A percentile compares a stretch with the other conserved stretches of the same genome.
Evolutionary conservation across 164 flowering plant genomes (phyloP).

Genomic region (Taxillus chinensis): DNA sequence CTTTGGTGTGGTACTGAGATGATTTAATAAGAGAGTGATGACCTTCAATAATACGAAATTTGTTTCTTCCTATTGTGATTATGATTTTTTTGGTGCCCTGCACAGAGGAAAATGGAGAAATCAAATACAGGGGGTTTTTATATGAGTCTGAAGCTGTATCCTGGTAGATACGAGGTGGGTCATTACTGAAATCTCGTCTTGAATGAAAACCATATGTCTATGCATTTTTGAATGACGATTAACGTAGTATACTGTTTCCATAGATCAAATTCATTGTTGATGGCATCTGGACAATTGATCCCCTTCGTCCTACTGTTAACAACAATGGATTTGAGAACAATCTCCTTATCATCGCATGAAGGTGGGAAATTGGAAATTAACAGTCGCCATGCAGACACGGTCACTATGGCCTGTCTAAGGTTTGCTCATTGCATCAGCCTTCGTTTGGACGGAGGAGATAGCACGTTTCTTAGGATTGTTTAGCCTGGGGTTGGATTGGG

Average conservation of each 20-base stretch:
- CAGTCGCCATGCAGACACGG: neutral
- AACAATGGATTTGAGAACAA: constrained; percentile 63
- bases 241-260: neutral
- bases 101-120: constrained; percentile 77
- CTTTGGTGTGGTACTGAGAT: no score
- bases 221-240: neutral
- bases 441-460: no score
- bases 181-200: neutral
- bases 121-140: constrained; percentile 63
- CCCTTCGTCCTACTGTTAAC: constrained; percentile 58
- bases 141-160: constrained; percentile 58
- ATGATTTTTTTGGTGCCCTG: constrained; percentile 10
- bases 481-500: no score
- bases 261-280: constrained; percentile 94
- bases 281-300: constrained; percentile 81
- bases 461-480: no score
- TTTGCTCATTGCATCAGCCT: no score
- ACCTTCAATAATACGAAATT: neutral
- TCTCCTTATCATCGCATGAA: constrained; percentile 45
- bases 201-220: neutral
- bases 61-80: neutral
- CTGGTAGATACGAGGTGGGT: constrained; percentile 81
- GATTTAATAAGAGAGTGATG: no score
- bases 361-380: neutral
- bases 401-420: no score